Evolutionary conservation across 176 grass and related monocot species (phyloP).

Genomic region (Carex pumila): DNA sequence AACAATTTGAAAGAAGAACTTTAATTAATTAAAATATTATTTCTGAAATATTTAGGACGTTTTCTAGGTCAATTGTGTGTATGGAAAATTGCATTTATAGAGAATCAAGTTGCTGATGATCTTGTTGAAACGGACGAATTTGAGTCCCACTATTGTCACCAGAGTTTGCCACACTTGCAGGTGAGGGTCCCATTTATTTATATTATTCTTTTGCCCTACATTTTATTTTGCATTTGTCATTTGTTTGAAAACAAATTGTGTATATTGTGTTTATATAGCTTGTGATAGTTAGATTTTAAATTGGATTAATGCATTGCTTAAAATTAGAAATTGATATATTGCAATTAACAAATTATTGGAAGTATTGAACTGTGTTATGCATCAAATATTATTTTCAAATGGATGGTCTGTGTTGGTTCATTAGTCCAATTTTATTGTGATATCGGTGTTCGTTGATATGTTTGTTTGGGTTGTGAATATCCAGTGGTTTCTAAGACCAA

Average conservation of each 20-base stretch:
- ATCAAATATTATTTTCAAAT: background rate
- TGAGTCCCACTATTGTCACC: background rate
- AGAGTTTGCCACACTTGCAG: background rate
- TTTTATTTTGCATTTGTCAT: background rate
- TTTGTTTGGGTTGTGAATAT: background rate
- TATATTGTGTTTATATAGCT: background rate
- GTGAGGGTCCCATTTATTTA: background rate
- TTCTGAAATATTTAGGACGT: background rate
- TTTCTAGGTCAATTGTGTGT: background rate
- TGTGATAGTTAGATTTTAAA: background rate
- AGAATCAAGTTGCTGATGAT: background rate
- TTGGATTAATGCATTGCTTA: background rate
- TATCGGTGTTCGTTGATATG: background rate
- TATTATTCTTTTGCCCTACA: background rate
- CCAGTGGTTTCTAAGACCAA: background rate
- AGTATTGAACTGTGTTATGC: background rate
- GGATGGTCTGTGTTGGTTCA: background rate
- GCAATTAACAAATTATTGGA: background rate
- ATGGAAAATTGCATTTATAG: background rate
- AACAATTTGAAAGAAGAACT: background rate
- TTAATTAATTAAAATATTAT: background rate
- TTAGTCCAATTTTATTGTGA: background rate
- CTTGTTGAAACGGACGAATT: background rate
- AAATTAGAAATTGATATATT: background rate
- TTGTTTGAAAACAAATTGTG: background rate